phyloP scores from a whole-genome alignment of 176 grass and related monocot species.

The Aegilops bicornis region DNA sequence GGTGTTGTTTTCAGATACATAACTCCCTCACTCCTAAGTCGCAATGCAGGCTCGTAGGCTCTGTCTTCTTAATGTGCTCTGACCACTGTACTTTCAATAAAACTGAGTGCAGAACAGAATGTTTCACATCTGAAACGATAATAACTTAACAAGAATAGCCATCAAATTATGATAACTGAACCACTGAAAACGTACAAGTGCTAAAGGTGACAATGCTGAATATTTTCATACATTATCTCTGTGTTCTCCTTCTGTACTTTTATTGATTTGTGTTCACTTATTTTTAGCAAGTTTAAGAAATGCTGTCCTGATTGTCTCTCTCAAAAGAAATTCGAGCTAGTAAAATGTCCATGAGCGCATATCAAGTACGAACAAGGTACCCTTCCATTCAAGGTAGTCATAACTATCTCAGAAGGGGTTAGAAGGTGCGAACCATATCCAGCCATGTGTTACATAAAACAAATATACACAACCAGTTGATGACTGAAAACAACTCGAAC shows the following conservation, averaged over 20 bases:
- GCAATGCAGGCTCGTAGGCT: not conserved
- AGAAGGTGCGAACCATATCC: constrained; percentile 7
- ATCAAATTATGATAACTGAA: not conserved
- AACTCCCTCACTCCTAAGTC: not conserved
- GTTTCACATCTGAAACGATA: not conserved
- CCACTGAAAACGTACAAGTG: not conserved
- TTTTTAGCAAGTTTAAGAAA: constrained; percentile 14
- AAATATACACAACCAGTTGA: constrained; percentile 21
- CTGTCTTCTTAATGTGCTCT: not conserved
- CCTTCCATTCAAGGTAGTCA: not conserved
- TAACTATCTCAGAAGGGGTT: constrained; percentile 1
- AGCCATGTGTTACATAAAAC: constrained; percentile 20
- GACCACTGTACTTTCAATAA: constrained; percentile 5
- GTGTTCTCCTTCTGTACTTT: not conserved
- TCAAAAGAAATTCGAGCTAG: not conserved
- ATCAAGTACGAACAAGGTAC: not conserved
- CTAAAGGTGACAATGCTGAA: not conserved
- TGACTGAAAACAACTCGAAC: constrained; percentile 28
- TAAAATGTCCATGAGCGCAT: not conserved
- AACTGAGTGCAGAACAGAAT: constrained; percentile 2
- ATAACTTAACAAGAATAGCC: not conserved
- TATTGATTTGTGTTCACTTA: not conserved
- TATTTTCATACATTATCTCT: not conserved
- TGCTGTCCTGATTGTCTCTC: not conserved
- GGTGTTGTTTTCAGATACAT: not conserved